These are phyloP conservation scores for Rhizopogon roseolus DNA, from an alignment of 768 basidiomycete species.

Conservation along the genomic window DNA sequence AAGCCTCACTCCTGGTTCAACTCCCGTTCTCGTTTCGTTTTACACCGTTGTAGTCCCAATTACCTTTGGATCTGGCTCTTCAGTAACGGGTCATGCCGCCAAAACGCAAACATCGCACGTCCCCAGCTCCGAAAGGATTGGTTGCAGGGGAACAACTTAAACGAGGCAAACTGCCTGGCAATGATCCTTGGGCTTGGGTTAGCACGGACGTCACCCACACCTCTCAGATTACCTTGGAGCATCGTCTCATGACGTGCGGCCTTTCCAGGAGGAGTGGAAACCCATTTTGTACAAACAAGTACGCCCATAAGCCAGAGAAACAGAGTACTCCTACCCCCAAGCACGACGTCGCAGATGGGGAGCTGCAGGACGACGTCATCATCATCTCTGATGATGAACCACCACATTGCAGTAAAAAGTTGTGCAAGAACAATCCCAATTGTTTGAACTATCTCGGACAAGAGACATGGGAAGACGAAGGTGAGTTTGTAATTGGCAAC, in stretches of 20 bases:
- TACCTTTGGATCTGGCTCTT: neutral
- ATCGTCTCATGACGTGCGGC: slow-evolving; percentile 65
- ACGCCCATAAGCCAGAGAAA: slow-evolving; percentile 24
- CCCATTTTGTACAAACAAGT: slow-evolving; percentile 58
- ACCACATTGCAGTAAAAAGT: slow-evolving; percentile 50
- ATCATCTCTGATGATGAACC: slow-evolving; percentile 66
- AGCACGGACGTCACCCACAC: slow-evolving; percentile 53
- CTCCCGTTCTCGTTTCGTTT: neutral
- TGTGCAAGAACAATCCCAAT: slow-evolving; percentile 73
- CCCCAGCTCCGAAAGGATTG: slow-evolving; percentile 45
- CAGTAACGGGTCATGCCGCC: slow-evolving; percentile 36
- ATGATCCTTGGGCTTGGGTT: slow-evolving; percentile 76
- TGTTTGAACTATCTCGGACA: slow-evolving; percentile 89
- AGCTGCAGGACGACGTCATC: slow-evolving; percentile 59
- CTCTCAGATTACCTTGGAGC: slow-evolving; percentile 61
- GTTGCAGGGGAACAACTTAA: slow-evolving; percentile 60
- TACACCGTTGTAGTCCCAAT: neutral
- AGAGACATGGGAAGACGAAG: slow-evolving; percentile 73
- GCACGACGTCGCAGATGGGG: slow-evolving; percentile 28
- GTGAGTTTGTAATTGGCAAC: slow-evolving; percentile 30
- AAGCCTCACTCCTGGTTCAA: neutral
- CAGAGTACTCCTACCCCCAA: slow-evolving; percentile 7
- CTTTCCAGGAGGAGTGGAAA: slow-evolving; percentile 47
- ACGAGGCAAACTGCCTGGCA: slow-evolving; percentile 45
- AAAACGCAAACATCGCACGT: slow-evolving; percentile 55